Evolutionary conservation across 202 grass and related monocot species (phyloP).

Genomic region (Brachypodium distachyon): DNA sequence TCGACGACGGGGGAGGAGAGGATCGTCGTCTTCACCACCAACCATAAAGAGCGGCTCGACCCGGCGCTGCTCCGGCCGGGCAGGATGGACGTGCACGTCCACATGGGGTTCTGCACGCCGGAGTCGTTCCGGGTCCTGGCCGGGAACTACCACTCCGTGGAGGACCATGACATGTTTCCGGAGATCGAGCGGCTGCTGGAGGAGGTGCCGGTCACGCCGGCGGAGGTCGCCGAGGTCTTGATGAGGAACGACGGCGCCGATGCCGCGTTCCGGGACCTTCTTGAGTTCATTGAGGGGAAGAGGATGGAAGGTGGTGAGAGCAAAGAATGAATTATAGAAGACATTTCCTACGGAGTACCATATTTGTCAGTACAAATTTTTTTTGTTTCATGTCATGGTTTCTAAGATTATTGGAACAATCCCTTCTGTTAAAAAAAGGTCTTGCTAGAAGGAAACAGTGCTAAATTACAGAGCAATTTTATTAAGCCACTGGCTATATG

Average conservation of each 20-base stretch:
- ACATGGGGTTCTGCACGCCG: conserved; percentile 52
- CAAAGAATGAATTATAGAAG: no score
- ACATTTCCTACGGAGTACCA: no score
- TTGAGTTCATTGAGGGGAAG: conserved; percentile 19
- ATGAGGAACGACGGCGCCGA: conserved; percentile 21
- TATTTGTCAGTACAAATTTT: no score
- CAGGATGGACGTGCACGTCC: conserved; percentile 82
- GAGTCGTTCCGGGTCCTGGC: conserved; percentile 43
- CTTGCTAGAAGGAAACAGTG: no score
- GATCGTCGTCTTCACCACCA: conserved; percentile 77
- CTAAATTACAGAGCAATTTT: no score
- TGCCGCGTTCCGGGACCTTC: neutral
- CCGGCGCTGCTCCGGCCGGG: conserved; percentile 61
- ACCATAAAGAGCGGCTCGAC: conserved; percentile 72
- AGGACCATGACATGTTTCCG: conserved; percentile 31
- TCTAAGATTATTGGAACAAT: no score
- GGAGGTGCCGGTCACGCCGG: conserved; percentile 46
- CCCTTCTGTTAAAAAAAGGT: no score
- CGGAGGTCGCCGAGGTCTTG: conserved; percentile 32
- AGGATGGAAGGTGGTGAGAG: neutral
- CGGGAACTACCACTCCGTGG: conserved; percentile 54
- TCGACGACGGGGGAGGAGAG: conserved; percentile 58
- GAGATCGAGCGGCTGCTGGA: conserved; percentile 36
- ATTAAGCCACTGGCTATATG: no score
- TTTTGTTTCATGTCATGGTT: no score